Percentiles rank a stretch among this genome's conserved stretches.
Evolutionary conservation across 2,329 filamentous ascomycete genomes (phyloP).

Genomic region (Aspergillus quadricinctus): DNA sequence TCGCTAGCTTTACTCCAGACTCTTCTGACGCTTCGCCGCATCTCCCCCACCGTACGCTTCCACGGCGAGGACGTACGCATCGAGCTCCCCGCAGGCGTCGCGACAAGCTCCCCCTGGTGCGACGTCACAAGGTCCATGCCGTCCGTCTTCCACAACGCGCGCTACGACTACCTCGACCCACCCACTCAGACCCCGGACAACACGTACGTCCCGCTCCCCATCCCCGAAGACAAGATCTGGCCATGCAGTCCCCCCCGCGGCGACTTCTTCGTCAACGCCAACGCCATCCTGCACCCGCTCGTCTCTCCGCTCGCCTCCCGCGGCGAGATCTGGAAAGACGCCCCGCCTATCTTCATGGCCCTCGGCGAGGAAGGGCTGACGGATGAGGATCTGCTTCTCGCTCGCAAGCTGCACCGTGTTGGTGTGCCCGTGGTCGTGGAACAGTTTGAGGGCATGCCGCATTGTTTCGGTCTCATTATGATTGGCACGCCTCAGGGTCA

Average conservation of each 20-base stretch:
- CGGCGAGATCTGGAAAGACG: slow-evolving; percentile 36
- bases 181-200: slow-evolving; percentile 21
- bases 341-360: slow-evolving; percentile 40
- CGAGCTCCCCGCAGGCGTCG: slow-evolving; percentile 39
- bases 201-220: slow-evolving; percentile 21
- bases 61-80: slow-evolving; percentile 38
- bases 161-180: slow-evolving; percentile 38
- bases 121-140: slow-evolving; percentile 42
- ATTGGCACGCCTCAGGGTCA: slow-evolving; percentile 42
- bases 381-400: slow-evolving; percentile 39
- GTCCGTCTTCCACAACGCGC: slow-evolving; percentile 33
- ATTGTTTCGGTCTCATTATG: slow-evolving; percentile 55
- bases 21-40: slow-evolving; percentile 38
- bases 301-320: slow-evolving; percentile 36
- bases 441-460: slow-evolving; percentile 45
- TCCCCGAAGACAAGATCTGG: slow-evolving; percentile 37
- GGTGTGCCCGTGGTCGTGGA: slow-evolving; percentile 37
- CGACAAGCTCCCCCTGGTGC: slow-evolving; percentile 39
- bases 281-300: slow-evolving; percentile 37
- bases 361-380: slow-evolving; percentile 40
- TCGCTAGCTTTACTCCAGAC: slow-evolving; percentile 39
- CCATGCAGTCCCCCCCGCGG: slow-evolving; percentile 39
- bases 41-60: slow-evolving; percentile 34
- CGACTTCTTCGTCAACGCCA: slow-evolving; percentile 39
- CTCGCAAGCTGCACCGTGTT: slow-evolving; percentile 36